Evolutionary conservation across 108 stramenopile species (phyloP).

Genomic region (Schizochytrium sp.): DNA sequence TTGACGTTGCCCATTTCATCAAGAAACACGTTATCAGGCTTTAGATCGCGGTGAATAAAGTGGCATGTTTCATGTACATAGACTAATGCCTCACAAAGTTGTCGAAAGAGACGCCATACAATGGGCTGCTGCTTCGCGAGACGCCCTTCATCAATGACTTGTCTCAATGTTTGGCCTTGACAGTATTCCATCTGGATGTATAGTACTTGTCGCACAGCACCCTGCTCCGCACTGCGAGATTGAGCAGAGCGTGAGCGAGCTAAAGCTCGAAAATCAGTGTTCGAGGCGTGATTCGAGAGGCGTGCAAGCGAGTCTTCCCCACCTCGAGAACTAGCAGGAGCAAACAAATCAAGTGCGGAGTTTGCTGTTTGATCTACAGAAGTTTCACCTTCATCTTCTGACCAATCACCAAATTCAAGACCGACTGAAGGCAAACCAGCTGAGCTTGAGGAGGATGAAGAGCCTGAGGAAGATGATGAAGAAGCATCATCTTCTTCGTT

Average conservation of each 20-base stretch:
- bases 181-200: conserved; percentile 99
- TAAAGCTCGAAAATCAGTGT: too few relatives aligned
- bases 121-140: not conserved
- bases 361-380: too few relatives aligned
- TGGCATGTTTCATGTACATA: conserved; percentile 84
- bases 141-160: conserved; percentile 72
- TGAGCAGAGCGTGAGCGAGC: too few relatives aligned
- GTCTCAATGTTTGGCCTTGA: conserved; percentile 85
- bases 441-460: conserved; percentile 24
- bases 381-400: conserved; percentile 24
- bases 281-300: too few relatives aligned
- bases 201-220: conserved; percentile 65
- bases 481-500: not conserved
- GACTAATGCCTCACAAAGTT: conserved; percentile 81
- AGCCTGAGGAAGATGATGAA: not conserved
- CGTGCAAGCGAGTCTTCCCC: too few relatives aligned
- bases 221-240: conserved; percentile 23
- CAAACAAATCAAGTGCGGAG: too few relatives aligned
- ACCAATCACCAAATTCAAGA: conserved; percentile 43
- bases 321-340: too few relatives aligned
- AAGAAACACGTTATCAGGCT: conserved; percentile 80
- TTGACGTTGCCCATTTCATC: conserved; percentile 79
- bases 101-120: conserved; percentile 78
- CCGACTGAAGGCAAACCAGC: not conserved
- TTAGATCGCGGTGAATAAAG: conserved; percentile 89